These are phyloP conservation scores for Phyllosticta citribraziliensis DNA, from an alignment of 2,329 filamentous ascomycete genomes.

Conservation along the genomic window DNA sequence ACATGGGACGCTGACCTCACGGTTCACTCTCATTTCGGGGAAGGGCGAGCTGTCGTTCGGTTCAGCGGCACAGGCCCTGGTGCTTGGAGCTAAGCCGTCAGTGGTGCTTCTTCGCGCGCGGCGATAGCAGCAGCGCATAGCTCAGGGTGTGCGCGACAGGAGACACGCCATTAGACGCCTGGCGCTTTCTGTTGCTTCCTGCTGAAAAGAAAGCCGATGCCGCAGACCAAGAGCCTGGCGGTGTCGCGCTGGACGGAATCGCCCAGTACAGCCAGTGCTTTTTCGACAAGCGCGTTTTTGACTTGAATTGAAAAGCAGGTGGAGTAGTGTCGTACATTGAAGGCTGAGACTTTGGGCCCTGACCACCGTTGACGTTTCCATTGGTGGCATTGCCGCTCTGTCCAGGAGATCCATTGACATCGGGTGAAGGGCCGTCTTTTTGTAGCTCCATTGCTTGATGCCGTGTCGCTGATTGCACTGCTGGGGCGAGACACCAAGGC, in stretches of 20 bases:
- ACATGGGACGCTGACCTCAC: too few species aligned
- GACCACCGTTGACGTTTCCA: not conserved
- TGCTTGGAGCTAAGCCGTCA: too few species aligned
- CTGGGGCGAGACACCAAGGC: too few species aligned
- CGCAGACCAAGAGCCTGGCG: not conserved
- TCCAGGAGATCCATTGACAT: not conserved
- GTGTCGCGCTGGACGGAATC: slow-evolving; percentile 10
- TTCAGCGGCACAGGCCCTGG: too few species aligned
- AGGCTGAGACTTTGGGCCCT: slow-evolving; percentile 6
- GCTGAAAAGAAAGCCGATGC: not conserved
- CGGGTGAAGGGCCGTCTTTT: not conserved
- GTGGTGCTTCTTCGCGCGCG: too few species aligned
- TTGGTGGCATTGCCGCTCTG: not conserved
- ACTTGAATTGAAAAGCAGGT: not conserved
- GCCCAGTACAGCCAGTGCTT: slow-evolving; percentile 12
- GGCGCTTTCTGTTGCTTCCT: not conserved
- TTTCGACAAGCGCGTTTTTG: not conserved
- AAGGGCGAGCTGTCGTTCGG: too few species aligned
- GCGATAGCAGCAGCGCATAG: too few species aligned
- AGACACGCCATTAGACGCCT: not conserved
- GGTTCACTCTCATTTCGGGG: too few species aligned
- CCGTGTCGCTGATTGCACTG: too few species aligned
- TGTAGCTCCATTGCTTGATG: not conserved
- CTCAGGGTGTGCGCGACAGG: not conserved
- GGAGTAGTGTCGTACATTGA: slow-evolving; percentile 9